Evolutionary conservation across 2,329 filamentous ascomycete genomes (phyloP).

Genomic region (Hypoxylon sp.): DNA sequence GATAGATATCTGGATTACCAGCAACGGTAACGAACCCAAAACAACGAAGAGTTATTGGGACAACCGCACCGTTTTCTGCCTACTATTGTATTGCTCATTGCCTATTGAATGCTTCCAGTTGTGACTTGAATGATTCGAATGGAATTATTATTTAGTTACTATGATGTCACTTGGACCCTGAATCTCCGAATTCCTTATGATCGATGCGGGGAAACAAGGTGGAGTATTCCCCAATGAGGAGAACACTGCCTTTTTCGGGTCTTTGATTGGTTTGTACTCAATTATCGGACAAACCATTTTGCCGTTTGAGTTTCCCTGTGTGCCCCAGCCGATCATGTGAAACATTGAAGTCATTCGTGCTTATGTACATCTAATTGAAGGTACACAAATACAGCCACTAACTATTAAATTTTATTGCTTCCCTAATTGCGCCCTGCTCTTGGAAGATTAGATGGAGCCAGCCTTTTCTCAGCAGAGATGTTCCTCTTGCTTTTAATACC

Average conservation of each 20-base stretch:
- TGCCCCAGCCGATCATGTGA: neutral
- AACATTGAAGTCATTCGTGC: neutral
- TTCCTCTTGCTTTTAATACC: neutral
- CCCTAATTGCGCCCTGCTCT: neutral
- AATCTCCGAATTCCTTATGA: slow-evolving; percentile 15
- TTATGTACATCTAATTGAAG: neutral
- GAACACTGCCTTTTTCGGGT: neutral
- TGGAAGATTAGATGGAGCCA: neutral
- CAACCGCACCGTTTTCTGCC: too few species aligned
- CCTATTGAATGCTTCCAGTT: neutral
- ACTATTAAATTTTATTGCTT: neutral
- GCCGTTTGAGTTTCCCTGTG: neutral
- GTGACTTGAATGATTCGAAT: neutral
- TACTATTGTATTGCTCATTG: neutral
- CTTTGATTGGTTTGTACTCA: slow-evolving; percentile 18
- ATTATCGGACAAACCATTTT: slow-evolving; percentile 23
- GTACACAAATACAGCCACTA: neutral
- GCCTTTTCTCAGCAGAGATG: neutral
- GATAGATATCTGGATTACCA: slow-evolving; percentile 36
- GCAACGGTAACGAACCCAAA: slow-evolving; percentile 29
- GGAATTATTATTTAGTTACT: neutral
- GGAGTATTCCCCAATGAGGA: slow-evolving; percentile 27
- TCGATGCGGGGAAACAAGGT: slow-evolving; percentile 28
- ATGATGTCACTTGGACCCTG: slow-evolving; percentile 39
- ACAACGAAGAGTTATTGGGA: slow-evolving; percentile 3